Evolutionary conservation across 306 rosid genomes (phyloP).

Genomic region (Vigna radiata): DNA sequence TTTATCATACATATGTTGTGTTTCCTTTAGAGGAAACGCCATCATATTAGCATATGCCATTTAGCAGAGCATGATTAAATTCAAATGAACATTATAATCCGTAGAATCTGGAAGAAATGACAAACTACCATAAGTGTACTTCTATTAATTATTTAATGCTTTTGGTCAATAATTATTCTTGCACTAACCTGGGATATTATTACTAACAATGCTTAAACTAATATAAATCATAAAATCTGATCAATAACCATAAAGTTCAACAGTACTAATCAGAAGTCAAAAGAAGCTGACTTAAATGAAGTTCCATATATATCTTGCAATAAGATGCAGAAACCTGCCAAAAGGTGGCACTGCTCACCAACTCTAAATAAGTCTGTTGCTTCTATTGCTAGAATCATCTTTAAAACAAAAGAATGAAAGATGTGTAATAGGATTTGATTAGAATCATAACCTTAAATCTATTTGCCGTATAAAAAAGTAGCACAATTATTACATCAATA

Average conservation of each 20-base stretch:
- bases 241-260: conserved; percentile 44
- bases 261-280: conserved; percentile 29
- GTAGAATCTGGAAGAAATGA: conserved; percentile 56
- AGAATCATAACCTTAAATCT: background rate
- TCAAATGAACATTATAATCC: conserved; percentile 44
- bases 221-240: conserved; percentile 38
- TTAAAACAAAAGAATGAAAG: conserved; percentile 1
- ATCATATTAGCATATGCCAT: conserved; percentile 49
- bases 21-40: conserved; percentile 51
- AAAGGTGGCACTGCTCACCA: background rate
- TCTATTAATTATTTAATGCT: conserved; percentile 33
- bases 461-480: background rate
- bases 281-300: conserved; percentile 45
- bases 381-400: conserved; percentile 22
- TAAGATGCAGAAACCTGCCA: background rate
- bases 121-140: conserved; percentile 48
- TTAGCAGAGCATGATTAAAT: conserved; percentile 47
- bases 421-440: background rate
- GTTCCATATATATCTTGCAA: conserved; percentile 35
- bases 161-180: conserved; percentile 55
- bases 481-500: background rate
- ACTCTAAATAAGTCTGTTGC: conserved; percentile 27
- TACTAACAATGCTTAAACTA: conserved; percentile 40
- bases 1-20: conserved; percentile 44
- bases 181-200: conserved; percentile 59